Percentiles rank a stretch among this genome's conserved stretches.
phyloP scores from a whole-genome alignment of 176 grass and related monocot genomes.

The Otatea glauca region DNA sequence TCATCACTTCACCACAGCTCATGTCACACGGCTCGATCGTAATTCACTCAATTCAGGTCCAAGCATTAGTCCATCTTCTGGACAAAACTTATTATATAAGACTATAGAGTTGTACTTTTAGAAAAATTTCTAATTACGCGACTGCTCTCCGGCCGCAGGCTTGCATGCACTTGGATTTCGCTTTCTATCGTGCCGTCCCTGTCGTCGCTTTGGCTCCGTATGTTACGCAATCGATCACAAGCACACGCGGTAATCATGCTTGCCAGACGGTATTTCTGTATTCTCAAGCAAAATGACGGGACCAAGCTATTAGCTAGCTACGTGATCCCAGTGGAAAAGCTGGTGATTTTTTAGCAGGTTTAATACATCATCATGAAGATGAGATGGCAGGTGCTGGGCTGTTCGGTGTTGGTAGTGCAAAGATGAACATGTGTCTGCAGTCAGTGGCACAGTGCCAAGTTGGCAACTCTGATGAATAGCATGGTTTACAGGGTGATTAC shows the following conservation, averaged over 20 bases:
- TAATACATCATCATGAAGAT: not conserved
- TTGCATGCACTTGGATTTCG: not conserved
- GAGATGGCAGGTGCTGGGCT: not conserved
- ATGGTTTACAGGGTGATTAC: no score
- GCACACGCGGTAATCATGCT: not conserved
- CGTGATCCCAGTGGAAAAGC: not conserved
- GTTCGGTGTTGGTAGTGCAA: not conserved
- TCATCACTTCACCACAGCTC: not conserved
- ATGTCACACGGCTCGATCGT: not conserved
- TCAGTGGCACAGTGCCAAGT: no score
- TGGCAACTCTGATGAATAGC: no score
- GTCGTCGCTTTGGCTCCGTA: not conserved
- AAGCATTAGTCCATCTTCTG: not conserved
- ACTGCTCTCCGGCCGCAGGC: not conserved
- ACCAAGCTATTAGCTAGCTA: not conserved
- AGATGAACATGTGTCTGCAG: no score
- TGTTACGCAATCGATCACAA: not conserved
- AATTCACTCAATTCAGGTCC: not conserved
- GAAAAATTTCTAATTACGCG: no score
- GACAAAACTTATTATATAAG: not conserved
- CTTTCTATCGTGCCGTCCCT: not conserved
- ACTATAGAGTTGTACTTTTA: no score
- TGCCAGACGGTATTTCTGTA: not conserved
- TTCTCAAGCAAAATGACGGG: slow-evolving; percentile 7
- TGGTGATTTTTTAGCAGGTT: not conserved